These are phyloP conservation scores for Cyclotella cryptica DNA, from an alignment of 108 stramenopile genomes.

Conservation along the genomic window DNA sequence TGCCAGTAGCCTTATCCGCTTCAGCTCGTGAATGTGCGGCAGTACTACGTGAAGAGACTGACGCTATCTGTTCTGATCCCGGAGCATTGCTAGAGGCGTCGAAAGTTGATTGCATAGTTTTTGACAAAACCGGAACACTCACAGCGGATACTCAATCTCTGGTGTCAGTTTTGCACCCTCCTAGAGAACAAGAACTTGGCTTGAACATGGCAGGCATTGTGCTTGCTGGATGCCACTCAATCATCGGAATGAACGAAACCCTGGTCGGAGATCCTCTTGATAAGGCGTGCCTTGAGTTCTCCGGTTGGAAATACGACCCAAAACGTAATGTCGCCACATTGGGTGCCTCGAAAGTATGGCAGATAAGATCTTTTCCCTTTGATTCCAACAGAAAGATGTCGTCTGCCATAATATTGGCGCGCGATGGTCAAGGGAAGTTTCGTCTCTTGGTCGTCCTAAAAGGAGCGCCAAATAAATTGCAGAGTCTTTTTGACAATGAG, in stretches of 20 bases:
- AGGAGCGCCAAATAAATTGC: constrained; percentile 62
- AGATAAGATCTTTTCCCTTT: constrained; percentile 71
- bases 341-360: constrained; percentile 53
- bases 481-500: constrained; percentile 10
- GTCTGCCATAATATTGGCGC: constrained; percentile 59
- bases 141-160: constrained; percentile 72
- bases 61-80: constrained; percentile 70
- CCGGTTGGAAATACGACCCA: constrained; percentile 64
- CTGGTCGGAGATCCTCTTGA: constrained; percentile 81
- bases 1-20: constrained; percentile 55
- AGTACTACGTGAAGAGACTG: constrained; percentile 53
- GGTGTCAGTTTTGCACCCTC: constrained; percentile 40
- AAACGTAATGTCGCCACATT: constrained; percentile 10
- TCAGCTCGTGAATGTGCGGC: constrained; percentile 54
- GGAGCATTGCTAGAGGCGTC: constrained; percentile 67
- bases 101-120: constrained; percentile 65
- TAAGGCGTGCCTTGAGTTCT: constrained; percentile 51
- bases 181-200: not conserved
- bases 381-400: constrained; percentile 63
- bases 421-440: constrained; percentile 30
- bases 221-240: constrained; percentile 75
- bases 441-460: constrained; percentile 54
- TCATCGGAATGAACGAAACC: constrained; percentile 34
- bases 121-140: constrained; percentile 94
- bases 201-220: constrained; percentile 46